Percentiles rank a stretch among this genome's conserved stretches.
phyloP scores from a whole-genome alignment of 2,329 filamentous ascomycete species.

The Anthostomella pinea region DNA sequence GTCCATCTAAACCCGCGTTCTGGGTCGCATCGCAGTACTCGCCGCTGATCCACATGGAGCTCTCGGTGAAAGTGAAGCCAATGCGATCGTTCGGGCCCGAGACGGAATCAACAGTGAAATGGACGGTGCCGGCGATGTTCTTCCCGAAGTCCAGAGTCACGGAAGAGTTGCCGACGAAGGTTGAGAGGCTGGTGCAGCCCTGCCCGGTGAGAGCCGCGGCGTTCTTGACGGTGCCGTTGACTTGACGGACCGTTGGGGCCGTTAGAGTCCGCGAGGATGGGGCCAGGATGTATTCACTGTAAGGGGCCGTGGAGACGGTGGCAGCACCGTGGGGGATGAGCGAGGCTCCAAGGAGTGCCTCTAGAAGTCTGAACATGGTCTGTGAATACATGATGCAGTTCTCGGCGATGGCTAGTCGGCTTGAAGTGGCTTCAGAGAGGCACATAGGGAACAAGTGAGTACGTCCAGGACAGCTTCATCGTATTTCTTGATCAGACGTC shows the following conservation, averaged over 20 bases:
- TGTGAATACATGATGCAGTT: too few relatives aligned
- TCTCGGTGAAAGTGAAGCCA: neutral
- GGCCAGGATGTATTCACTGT: neutral
- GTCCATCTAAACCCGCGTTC: too few relatives aligned
- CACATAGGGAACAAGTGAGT: too few relatives aligned
- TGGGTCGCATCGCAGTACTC: neutral
- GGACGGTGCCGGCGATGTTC: neutral
- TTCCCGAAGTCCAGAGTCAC: neutral
- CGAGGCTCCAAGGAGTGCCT: too few relatives aligned
- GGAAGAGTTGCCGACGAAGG: neutral
- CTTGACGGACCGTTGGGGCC: neutral
- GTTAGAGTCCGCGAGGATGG: neutral
- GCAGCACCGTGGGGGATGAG: too few relatives aligned
- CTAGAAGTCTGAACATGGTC: too few relatives aligned
- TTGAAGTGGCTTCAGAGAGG: too few relatives aligned
- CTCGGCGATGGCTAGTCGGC: too few relatives aligned
- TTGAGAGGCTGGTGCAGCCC: neutral
- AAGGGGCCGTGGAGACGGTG: too few relatives aligned
- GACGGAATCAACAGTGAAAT: neutral
- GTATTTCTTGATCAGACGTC: too few relatives aligned
- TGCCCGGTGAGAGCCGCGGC: neutral
- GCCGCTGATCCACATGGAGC: neutral
- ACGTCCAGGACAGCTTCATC: too few relatives aligned
- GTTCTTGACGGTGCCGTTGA: neutral
- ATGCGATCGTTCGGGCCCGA: neutral